A percentile compares a stretch with the other conserved stretches of the same genome.
Evolutionary conservation across 2,329 filamentous ascomycete genomes (phyloP).

Genomic region (Colletotrichum euphorbiae): DNA sequence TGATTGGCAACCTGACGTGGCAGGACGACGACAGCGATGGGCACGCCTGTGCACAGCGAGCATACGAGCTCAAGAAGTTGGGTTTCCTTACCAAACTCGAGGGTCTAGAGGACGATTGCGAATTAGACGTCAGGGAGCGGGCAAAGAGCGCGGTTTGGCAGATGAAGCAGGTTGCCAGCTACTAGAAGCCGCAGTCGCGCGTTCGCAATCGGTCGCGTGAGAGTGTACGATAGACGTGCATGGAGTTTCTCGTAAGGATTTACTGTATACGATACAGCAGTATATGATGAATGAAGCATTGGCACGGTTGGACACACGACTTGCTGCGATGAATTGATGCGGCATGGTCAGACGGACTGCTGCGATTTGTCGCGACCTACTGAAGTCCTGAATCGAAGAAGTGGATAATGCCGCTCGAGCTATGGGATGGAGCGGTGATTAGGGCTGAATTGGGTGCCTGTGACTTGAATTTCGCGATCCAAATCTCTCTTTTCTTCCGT

Average conservation of each 20-base stretch:
- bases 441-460: no score
- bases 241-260: conserved; percentile 9
- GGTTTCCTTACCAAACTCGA: conserved; percentile 77
- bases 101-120: conserved; percentile 73
- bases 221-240: conserved; percentile 37
- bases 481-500: no score
- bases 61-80: conserved; percentile 74
- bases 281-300: conserved; percentile 36
- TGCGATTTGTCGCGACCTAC: no score
- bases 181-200: conserved; percentile 17
- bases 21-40: conserved; percentile 79
- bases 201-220: neutral
- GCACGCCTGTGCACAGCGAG: conserved; percentile 73
- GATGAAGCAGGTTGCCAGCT: conserved; percentile 61
- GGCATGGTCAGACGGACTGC: no score
- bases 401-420: no score
- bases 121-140: conserved; percentile 85
- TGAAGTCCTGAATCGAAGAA: no score
- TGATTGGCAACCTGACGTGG: conserved; percentile 88
- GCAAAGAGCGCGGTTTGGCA: conserved; percentile 84
- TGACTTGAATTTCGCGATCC: no score
- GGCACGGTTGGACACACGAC: neutral
- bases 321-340: neutral
- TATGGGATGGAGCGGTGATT: no score
- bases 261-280: conserved; percentile 28